Evolutionary conservation across 208 protist genomes (phyloP), one percentile per base, ranked within the genome.

Genomic region (Trypanosoma scelopori): DNA sequence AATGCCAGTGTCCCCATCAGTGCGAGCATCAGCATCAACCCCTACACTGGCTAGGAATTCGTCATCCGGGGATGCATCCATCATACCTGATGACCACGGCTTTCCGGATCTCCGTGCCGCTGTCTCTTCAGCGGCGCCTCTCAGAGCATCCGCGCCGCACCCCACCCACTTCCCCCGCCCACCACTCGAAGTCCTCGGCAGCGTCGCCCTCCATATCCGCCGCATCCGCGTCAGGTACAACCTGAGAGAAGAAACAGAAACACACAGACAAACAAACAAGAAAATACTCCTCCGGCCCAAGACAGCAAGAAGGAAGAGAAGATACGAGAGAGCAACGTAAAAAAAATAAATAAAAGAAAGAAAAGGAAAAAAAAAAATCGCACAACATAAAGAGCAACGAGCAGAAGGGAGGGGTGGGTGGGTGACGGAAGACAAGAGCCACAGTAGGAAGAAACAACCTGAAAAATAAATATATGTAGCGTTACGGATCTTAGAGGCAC

Each of bases 1-100:
- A 68, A 28, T 46, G 16, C 69, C 51, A 46, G 62, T 61, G 50
- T 15, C 47, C 11, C 50, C 35, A 47, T 51, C 49, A 42, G 39
- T 49, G 49, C 23, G 43, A 51, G 18, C 30, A 20, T 37, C n/a
- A 13, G 60, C 50, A 32, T 30, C 22, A 25, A 5, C 22, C 27
- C 28, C 37, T 45, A 3, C 52, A 9, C 32, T 37, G 32, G 9
- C 32, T 37, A 9, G 32, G 32, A 37, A 37, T 37, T 37, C 32
- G 9, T 3, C 27, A 16, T 6, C 11, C 27, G 50, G 13, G 15
- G 51, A 18, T n/a, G 6, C 45, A 16, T 52, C 58, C n/a, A 52
- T 45, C 25, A 45, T 15, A 32, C 30, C 11, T 18, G 47, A 22
- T 15, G 41, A 16, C 16, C n/a, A 32, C 27, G 27, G 25, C 55